A percentile compares a stretch with the other conserved stretches of the same genome.
Evolutionary conservation across 805 yeast species (phyloP).

Genomic region (Metschnikowia lunata): DNA sequence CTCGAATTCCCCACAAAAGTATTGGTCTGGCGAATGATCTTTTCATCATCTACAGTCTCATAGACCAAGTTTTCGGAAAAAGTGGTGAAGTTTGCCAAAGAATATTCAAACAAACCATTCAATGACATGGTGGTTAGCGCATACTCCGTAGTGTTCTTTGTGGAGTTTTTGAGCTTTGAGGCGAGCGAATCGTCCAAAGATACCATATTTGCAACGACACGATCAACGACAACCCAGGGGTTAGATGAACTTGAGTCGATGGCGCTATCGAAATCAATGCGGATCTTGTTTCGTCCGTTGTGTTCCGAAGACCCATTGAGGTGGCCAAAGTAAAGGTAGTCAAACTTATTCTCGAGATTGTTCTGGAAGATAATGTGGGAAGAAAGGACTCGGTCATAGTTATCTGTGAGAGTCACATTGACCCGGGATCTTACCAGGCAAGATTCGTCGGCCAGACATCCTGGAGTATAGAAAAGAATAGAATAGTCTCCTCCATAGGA

Average conservation of each 20-base stretch:
- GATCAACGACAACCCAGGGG: slow-evolving; percentile 67
- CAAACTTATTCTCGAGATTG: slow-evolving; percentile 76
- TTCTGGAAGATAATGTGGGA: slow-evolving; percentile 65
- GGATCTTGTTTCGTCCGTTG: slow-evolving; percentile 28
- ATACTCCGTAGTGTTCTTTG: slow-evolving; percentile 15
- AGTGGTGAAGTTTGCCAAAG: slow-evolving; percentile 55
- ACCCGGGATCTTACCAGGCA: slow-evolving; percentile 73
- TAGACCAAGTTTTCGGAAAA: slow-evolving; percentile 29
- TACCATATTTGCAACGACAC: slow-evolving; percentile 47
- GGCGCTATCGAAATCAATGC: slow-evolving; percentile 23
- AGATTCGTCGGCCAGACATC: slow-evolving; percentile 65
- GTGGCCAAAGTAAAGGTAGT: slow-evolving; percentile 67
- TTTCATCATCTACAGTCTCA: slow-evolving; percentile 14
- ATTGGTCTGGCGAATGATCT: slow-evolving; percentile 27
- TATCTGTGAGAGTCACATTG: slow-evolving; percentile 62
- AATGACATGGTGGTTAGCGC: slow-evolving; percentile 35
- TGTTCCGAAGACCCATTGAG: slow-evolving; percentile 41
- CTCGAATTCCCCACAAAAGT: slow-evolving; percentile 40
- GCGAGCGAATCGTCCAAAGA: slow-evolving; percentile 41
- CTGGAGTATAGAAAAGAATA: slow-evolving; percentile 77
- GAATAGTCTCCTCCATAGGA: slow-evolving; percentile 72
- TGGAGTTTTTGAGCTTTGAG: slow-evolving; percentile 11
- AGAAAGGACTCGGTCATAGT: slow-evolving; percentile 41
- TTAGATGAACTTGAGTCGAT: slow-evolving; percentile 18
- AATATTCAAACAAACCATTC: slow-evolving; percentile 82